Evolutionary conservation across 2,329 filamentous ascomycete species (phyloP).

Genomic region (Elsinoe arachidis): DNA sequence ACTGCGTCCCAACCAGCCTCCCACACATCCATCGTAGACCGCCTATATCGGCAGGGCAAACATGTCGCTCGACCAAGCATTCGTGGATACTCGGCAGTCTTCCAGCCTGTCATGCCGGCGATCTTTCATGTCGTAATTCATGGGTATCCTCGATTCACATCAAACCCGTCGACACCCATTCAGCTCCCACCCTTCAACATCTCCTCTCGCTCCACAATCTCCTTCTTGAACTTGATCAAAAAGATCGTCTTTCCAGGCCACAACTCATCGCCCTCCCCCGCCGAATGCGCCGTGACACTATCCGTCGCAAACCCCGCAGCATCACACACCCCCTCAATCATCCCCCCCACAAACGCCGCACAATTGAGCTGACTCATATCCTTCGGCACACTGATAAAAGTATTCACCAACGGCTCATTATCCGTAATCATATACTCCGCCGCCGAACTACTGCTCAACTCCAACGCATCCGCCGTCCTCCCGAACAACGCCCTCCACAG

Average conservation of each 20-base stretch:
- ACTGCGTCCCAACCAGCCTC: too few relatives aligned
- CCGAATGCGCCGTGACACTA: slow-evolving; percentile 39
- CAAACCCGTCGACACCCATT: background rate
- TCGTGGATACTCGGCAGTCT: too few relatives aligned
- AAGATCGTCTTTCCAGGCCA: slow-evolving; percentile 97
- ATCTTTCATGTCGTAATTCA: too few relatives aligned
- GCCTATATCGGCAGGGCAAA: too few relatives aligned
- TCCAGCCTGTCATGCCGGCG: too few relatives aligned
- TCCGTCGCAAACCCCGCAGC: slow-evolving; percentile 52
- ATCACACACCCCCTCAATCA: slow-evolving; percentile 93
- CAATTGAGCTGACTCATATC: slow-evolving; percentile 97
- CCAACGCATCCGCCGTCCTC: slow-evolving; percentile 82
- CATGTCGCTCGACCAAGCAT: too few relatives aligned
- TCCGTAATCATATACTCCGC: slow-evolving; percentile 99
- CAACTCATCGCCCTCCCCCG: slow-evolving; percentile 51
- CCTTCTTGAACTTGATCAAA: slow-evolving; percentile 81
- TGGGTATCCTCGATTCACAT: too few relatives aligned
- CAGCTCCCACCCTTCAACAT: slow-evolving; percentile 25
- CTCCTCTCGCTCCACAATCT: slow-evolving; percentile 84
- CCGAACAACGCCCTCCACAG: slow-evolving; percentile 90
- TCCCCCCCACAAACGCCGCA: slow-evolving; percentile 87
- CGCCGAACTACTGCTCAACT: slow-evolving; percentile 75
- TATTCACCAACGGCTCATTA: slow-evolving; percentile 93
- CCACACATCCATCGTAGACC: too few relatives aligned
- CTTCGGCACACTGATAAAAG: slow-evolving; percentile 82